Conservation (phyloP, 306 rosid species). For the Lithocarpus polystachyus region DNA sequence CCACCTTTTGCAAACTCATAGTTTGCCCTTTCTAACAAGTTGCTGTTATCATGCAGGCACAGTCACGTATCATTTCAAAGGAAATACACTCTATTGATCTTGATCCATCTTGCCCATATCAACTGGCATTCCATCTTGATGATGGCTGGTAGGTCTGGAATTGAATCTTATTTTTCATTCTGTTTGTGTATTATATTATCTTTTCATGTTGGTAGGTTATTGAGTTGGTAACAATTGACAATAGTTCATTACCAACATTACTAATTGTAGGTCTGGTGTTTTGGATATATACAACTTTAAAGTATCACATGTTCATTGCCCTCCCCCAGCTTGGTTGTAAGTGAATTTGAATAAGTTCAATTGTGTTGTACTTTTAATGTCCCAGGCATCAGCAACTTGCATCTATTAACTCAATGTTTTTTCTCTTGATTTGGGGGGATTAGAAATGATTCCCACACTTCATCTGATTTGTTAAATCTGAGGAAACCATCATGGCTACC, state of each 20-base stretch:
- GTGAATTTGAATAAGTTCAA: slow-evolving; percentile 32
- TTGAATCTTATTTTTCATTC: slow-evolving; percentile 2
- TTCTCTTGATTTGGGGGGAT: slow-evolving; percentile 25
- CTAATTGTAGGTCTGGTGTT: slow-evolving; percentile 74
- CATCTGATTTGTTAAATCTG: slow-evolving; percentile 38
- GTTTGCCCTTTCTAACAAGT: background rate
- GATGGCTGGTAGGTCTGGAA: slow-evolving; percentile 77
- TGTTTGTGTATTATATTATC: background rate
- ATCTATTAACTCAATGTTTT: slow-evolving; percentile 23
- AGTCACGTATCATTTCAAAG: slow-evolving; percentile 54
- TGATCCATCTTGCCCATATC: slow-evolving; percentile 77
- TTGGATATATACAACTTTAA: slow-evolving; percentile 52
- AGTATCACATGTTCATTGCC: slow-evolving; percentile 91
- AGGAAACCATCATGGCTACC: slow-evolving; percentile 90
- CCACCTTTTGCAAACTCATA: background rate
- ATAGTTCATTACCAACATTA: background rate
- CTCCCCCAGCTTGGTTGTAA: slow-evolving; percentile 96
- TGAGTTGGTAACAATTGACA: background rate
- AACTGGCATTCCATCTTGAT: slow-evolving; percentile 89
- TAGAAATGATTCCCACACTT: slow-evolving; percentile 52
- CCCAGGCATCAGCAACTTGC: background rate
- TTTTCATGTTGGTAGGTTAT: background rate
- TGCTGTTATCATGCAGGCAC: slow-evolving; percentile 55
- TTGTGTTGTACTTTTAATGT: background rate
- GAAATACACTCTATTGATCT: slow-evolving; percentile 64